A percentile compares a stretch with the other conserved stretches of the same genome.
phyloP scores from a whole-genome alignment of 495 filamentous ascomycete species.

The Glarea lozoyensis region DNA sequence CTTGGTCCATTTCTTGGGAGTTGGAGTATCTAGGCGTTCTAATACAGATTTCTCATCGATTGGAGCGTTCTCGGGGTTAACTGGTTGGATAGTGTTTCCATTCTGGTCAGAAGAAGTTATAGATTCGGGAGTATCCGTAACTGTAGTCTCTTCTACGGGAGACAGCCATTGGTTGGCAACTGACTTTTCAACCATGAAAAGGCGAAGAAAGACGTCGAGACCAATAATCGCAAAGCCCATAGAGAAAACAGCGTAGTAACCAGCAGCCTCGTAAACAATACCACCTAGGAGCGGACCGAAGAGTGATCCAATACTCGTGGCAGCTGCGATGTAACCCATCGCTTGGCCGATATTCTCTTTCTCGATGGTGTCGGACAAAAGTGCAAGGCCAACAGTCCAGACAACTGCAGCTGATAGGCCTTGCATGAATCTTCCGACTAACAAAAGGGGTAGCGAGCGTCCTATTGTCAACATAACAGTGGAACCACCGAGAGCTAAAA shows the following conservation, averaged over 20 bases:
- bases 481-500: constrained; percentile 57
- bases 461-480: constrained; percentile 69
- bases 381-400: constrained; percentile 68
- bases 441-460: constrained; percentile 51
- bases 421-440: constrained; percentile 64
- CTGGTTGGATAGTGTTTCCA: not conserved
- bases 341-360: constrained; percentile 54
- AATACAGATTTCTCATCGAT: not conserved
- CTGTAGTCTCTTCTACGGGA: not conserved
- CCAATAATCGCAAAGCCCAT: constrained; percentile 61
- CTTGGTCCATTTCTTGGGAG: constrained; percentile 2
- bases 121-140: not conserved
- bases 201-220: constrained; percentile 59
- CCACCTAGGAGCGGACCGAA: constrained; percentile 71
- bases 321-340: constrained; percentile 66
- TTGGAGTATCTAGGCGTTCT: constrained; percentile 2
- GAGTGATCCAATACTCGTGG: constrained; percentile 60
- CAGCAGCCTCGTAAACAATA: constrained; percentile 59
- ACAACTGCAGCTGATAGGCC: constrained; percentile 70
- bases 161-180: constrained; percentile 52
- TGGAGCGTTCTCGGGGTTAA: not conserved
- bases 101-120: not conserved
- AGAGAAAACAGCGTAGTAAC: constrained; percentile 67
- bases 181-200: constrained; percentile 69
- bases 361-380: constrained; percentile 71